phyloP scores from a whole-genome alignment of 2,329 filamentous ascomycete genomes.

The Phialophora expanda region DNA sequence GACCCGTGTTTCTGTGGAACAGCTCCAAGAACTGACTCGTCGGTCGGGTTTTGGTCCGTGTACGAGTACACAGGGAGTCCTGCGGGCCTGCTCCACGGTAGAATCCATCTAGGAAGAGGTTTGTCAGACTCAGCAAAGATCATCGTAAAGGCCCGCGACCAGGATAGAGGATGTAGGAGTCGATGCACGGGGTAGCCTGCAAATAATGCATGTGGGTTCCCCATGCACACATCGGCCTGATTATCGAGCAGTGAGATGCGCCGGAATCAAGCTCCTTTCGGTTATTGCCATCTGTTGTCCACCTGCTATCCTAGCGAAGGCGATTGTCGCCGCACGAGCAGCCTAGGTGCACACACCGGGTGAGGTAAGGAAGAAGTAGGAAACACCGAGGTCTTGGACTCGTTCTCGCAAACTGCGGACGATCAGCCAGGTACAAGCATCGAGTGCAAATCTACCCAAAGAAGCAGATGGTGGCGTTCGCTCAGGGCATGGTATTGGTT shows the following conservation, averaged over 20 bases:
- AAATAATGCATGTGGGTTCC: slow-evolving; percentile 1
- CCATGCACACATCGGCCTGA: neutral
- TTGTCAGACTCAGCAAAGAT: neutral
- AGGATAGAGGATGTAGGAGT: neutral
- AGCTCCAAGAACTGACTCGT: neutral
- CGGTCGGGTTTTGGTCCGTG: neutral
- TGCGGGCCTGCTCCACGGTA: neutral
- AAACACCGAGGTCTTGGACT: neutral
- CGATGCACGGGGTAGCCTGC: neutral
- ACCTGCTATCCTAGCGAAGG: neutral
- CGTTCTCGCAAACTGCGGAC: neutral
- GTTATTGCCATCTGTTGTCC: slow-evolving; percentile 1
- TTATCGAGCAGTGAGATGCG: neutral
- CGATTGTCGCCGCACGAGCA: neutral
- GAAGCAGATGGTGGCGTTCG: neutral
- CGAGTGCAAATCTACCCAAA: neutral
- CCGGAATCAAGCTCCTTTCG: neutral
- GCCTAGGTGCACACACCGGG: neutral
- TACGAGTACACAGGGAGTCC: neutral
- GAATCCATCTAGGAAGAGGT: neutral
- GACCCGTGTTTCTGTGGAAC: neutral
- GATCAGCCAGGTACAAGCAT: neutral
- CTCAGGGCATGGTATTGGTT: neutral
- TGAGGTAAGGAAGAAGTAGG: neutral
- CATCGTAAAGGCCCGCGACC: neutral